phyloP scores from a whole-genome alignment of 2,329 filamentous ascomycete genomes.

The Colletotrichum siamense region DNA sequence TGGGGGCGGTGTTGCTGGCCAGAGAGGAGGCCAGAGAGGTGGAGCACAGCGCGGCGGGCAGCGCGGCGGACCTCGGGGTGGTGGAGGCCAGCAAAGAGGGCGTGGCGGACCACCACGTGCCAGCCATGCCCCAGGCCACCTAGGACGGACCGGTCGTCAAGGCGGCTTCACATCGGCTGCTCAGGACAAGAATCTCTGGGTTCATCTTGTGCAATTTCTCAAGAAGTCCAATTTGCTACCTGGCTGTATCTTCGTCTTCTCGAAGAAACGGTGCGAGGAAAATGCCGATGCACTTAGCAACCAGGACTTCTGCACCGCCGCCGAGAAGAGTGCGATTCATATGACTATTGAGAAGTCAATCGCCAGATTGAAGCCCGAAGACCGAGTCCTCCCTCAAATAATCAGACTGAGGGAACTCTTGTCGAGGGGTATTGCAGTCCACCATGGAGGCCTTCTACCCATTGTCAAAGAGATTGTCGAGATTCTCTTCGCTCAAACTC shows the following conservation, averaged over 20 bases:
- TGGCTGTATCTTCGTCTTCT: constrained; percentile 97
- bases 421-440: constrained; percentile 88
- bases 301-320: constrained; percentile 90
- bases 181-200: constrained; percentile 96
- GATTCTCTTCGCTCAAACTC: constrained; percentile 90
- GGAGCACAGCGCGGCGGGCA: constrained; percentile 46
- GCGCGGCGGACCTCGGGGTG: constrained; percentile 56
- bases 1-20: constrained; percentile 37
- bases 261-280: constrained; percentile 96
- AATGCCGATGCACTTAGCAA: constrained; percentile 96
- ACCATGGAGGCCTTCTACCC: constrained; percentile 91
- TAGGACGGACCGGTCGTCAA: constrained; percentile 84
- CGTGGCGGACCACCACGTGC: constrained; percentile 64
- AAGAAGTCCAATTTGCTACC: constrained; percentile 87
- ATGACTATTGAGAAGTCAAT: constrained; percentile 98
- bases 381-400: constrained; percentile 90
- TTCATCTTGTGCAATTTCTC: constrained; percentile 90
- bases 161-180: constrained; percentile 88
- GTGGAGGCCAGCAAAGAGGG: constrained; percentile 58
- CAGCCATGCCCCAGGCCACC: constrained; percentile 76
- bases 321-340: constrained; percentile 95
- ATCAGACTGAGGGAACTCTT: constrained; percentile 85
- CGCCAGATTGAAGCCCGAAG: constrained; percentile 87
- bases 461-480: constrained; percentile 99
- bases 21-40: constrained; percentile 39